Evolutionary conservation across 345 rosid genomes (phyloP), one percentile per base, ranked within the genome.

Genomic region (Populus ilicifolia): DNA sequence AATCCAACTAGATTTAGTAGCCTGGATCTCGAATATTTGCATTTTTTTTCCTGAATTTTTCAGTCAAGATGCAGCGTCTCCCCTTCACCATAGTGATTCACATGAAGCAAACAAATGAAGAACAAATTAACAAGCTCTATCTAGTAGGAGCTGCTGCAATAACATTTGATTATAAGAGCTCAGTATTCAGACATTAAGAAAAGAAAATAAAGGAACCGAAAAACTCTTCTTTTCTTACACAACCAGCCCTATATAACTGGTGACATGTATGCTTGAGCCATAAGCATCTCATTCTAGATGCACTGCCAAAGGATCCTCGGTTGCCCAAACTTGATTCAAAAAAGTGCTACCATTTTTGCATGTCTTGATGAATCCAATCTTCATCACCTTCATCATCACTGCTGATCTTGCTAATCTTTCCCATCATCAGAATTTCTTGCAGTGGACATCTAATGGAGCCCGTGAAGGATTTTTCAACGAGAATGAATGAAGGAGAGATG

Each of bases 251-350:
- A 18, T 2, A 50, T 21, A 16, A 6, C 56, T 50, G 56, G 56
- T 6, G 56, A 50, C 0, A 50, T 50, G 21, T 50, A 17, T 18
- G 18, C 56, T 50, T 18, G 56, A 50, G 8, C 21, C 23, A 69
- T 39, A 64, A 64, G n/a, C 56, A 50, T 50, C 56, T 71, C 54
- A 75, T 70, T 67, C n/a, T 30, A 54, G 67, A 59, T 61, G 52
- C 80, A 20, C 59, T 84, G 86, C 87, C 87, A 84, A 87, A 87
- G 89, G 87, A 59, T 84, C 75, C 29, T 33, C 25, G 81, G 89
- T 84, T 86, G 86, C 89, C 87, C 87, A 84, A 77, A 70, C 39
- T 72, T 14, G 78, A 29, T 69, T 12, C 52, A 71, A n/a, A 38
- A 35, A 56, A 9, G 62, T 7, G 56, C 2, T 39, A 17, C 75